Evolutionary conservation across 2,329 filamentous ascomycete genomes (phyloP), one percentile per base, ranked within the genome.

Genomic region (Alternaria brassicae): DNA sequence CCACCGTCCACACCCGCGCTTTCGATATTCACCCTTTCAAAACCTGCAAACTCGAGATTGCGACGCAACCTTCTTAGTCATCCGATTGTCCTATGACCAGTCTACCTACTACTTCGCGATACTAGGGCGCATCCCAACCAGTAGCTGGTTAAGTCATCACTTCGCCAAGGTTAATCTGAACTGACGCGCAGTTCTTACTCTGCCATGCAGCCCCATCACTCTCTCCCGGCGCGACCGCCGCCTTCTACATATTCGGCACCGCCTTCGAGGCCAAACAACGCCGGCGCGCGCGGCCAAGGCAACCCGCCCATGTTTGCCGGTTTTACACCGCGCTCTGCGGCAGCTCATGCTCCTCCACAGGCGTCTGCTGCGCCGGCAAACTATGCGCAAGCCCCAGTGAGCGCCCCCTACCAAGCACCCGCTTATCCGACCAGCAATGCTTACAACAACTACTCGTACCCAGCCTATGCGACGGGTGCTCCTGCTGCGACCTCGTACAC

Each of bases 171-270:
- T 58, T 60, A 58, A 39, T 36, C 66, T 66, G 59, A 53, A 64
- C 62, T 65, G 66, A 63, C 60, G 45, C 52, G 41, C 55, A 50
- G 41, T 28, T 45, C 52, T 53, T 27, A 37, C 50, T 37, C 57
- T 58, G 58, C 47, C 40, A 73, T 72, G 69, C 78, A 73, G 70
- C 77, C 79, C 39, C 81, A 71, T 81, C 85, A 76, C 73, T 91
- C 90, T 69, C 89, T 96, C 37, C 92, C 92, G 66, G 88, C 91
- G 63, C 89, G 91, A 69, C 92, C 91, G 62, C 91, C 91, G 40
- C 86, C 88, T 52, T 82, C 88, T 25, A 77, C 75, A 53, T 78
- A 77, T 62, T 78, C 80, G 69, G 91, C 91, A 62, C 91, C 91
- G 42, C 86, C 88, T 52, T 82, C 86, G 27, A 76, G 81, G 34